Conservation (phyloP, 305 asterid genomes). For the Fraxinus albicans region DNA sequence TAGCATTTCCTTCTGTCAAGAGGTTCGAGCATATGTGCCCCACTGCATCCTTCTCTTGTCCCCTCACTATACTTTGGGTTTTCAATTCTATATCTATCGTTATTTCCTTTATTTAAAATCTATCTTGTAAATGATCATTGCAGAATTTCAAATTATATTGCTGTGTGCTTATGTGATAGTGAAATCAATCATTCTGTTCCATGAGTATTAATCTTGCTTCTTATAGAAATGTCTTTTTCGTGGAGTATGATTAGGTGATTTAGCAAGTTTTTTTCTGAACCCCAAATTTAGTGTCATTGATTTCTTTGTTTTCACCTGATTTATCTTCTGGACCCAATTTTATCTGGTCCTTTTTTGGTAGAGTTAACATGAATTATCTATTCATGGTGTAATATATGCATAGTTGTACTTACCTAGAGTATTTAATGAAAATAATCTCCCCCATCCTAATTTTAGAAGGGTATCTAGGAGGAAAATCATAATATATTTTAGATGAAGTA, state of each 20-base stretch:
- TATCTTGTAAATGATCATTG: background rate
- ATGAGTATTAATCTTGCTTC: background rate
- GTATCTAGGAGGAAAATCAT: background rate
- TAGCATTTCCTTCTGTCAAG: background rate
- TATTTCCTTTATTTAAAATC: background rate
- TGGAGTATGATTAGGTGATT: background rate
- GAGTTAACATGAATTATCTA: conserved; percentile 2
- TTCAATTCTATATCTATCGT: background rate
- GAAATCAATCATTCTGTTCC: background rate
- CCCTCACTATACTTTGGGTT: background rate
- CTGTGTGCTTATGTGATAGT: background rate
- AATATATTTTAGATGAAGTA: background rate
- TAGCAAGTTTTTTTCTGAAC: background rate
- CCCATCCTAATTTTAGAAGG: background rate
- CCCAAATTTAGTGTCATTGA: background rate
- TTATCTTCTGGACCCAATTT: background rate
- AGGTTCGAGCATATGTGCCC: background rate
- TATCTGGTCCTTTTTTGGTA: background rate
- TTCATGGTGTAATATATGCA: background rate
- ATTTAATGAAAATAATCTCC: background rate
- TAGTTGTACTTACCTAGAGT: background rate
- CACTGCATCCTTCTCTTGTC: background rate
- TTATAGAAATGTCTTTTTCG: background rate
- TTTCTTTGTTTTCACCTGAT: background rate
- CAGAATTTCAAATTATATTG: background rate